Evolutionary conservation across 148 eudicot genomes (phyloP), one percentile per base, ranked within the genome.

Genomic region (Selenicereus undatus): DNA sequence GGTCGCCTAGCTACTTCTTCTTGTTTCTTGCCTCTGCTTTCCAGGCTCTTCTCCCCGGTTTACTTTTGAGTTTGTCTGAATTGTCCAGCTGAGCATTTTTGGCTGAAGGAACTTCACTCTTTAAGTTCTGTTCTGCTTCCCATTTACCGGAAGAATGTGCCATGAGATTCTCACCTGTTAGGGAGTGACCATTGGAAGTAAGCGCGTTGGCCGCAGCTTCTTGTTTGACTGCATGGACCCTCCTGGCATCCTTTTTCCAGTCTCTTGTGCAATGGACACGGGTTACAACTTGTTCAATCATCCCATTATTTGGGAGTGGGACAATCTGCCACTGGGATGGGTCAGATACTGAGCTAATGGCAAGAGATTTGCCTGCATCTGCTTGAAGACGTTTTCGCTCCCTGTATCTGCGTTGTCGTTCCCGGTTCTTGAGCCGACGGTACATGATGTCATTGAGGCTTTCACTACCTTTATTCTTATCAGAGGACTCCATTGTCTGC

Each of bases 241-340:
- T 90, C 80, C 98, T 90, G 8, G 98, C 98, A 80, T 94, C 98
- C 85, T 87, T 93, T 85, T 94, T 94, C 98, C 98, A 94, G 83
- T 94, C 89, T 78, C 98, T 83, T 52, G 76, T 87, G 76, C 93
- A 86, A 76, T 86, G 84, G 66, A 88, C 81, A 54, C 91, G 90
- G 26, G 85, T 87, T n/a, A 80, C 86, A 78, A 24, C 79, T 70
- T 86, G 86, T 77, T 81, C 82, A 26, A 75, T 74, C 66, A 71
- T 77, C 56, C 56, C 85, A 73, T 73, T 83, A n/a, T 74, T 81
- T 22, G 82, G 79, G 54, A 81, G 18, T 20, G 77, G 81, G 20
- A 85, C 78, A 43, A 84, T 80, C 69, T 85, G 87, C 83, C 79
- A 75, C 62, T 79, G 87, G 18, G 82, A 72, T 66, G 71, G 71